Evolutionary conservation across 306 rosid genomes (phyloP).

Genomic region (Senna tora): DNA sequence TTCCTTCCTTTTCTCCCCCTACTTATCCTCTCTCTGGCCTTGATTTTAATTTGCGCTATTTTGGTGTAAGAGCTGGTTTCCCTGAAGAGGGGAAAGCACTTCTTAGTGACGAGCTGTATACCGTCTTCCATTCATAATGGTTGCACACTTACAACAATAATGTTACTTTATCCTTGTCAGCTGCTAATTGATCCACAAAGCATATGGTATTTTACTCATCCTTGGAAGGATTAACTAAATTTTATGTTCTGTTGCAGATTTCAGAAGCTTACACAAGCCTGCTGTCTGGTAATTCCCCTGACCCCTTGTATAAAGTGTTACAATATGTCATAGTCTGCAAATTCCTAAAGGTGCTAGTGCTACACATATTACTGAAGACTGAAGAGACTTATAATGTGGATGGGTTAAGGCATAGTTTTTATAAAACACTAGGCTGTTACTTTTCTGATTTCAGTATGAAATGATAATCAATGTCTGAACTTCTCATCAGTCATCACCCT

Average conservation of each 20-base stretch:
- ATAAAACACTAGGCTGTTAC: conserved; percentile 45
- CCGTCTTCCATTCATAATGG: not conserved
- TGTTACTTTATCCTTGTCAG: not conserved
- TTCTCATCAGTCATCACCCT: not conserved
- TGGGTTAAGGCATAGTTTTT: conserved; percentile 40
- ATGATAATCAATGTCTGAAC: conserved; percentile 3
- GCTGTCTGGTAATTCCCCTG: conserved; percentile 56
- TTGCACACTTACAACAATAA: not conserved
- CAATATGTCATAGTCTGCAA: conserved; percentile 27
- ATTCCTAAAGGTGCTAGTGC: conserved; percentile 26
- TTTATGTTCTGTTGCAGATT: conserved; percentile 59
- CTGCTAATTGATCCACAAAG: not conserved
- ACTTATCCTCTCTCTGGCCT: not conserved
- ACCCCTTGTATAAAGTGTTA: conserved; percentile 17
- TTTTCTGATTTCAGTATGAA: no score
- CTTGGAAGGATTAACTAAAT: conserved; percentile 28
- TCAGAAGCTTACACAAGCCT: conserved; percentile 71
- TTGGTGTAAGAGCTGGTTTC: conserved; percentile 10
- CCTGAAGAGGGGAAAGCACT: conserved; percentile 7
- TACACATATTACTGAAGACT: conserved; percentile 13
- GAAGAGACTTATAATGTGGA: conserved; percentile 32
- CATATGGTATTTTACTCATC: not conserved
- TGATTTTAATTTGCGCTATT: conserved; percentile 15
- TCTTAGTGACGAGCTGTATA: not conserved
- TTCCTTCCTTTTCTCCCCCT: not conserved